Percentiles rank a stretch among this genome's conserved stretches.
Evolutionary conservation across 352 stramenopile species (phyloP).

Genomic region (Pythium myriotylum): DNA sequence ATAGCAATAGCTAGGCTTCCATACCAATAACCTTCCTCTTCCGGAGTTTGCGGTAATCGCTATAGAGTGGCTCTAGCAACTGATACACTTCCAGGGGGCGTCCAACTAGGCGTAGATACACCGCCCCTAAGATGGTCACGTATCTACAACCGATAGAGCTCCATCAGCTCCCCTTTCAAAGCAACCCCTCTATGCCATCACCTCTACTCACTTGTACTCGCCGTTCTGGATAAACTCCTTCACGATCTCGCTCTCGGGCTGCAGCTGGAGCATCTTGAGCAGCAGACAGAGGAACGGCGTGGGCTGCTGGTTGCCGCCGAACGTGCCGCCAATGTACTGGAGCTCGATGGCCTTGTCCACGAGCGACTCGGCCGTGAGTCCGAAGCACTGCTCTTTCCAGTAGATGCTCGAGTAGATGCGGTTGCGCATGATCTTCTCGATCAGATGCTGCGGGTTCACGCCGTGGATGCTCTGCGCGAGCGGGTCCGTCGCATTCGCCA

Average conservation of each 20-base stretch:
- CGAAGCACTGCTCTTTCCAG: constrained; percentile 99
- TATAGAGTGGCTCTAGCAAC: constrained; percentile 95
- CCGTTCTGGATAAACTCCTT: constrained; percentile 95
- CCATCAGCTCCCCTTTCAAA: too few relatives aligned
- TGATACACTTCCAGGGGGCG: constrained; percentile 91
- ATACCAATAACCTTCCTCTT: constrained; percentile 78
- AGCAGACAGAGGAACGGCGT: constrained; percentile 98
- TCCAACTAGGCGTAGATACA: constrained; percentile 96
- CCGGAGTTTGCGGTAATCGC: constrained; percentile 95
- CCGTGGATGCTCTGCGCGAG: constrained; percentile 92
- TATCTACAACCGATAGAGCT: constrained; percentile 59
- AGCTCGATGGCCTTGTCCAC: constrained; percentile 97
- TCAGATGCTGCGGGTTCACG: constrained; percentile 97
- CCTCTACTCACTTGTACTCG: constrained; percentile 92
- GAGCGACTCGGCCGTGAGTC: constrained; percentile 94
- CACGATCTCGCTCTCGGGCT: constrained; percentile 96
- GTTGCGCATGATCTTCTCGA: constrained; percentile 98
- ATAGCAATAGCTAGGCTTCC: background rate
- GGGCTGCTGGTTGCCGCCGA: constrained; percentile 94
- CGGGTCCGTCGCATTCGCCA: constrained; percentile 92
- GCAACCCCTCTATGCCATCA: background rate
- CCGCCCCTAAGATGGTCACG: constrained; percentile 93
- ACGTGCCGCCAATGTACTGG: constrained; percentile 91
- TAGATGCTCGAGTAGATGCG: constrained; percentile 95
- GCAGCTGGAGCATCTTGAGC: constrained; percentile 98